A percentile compares a stretch with the other conserved stretches of the same genome.
Conservation (phyloP, 2,329 filamentous ascomycete genomes). For the Aureobasidium sp. region DNA sequence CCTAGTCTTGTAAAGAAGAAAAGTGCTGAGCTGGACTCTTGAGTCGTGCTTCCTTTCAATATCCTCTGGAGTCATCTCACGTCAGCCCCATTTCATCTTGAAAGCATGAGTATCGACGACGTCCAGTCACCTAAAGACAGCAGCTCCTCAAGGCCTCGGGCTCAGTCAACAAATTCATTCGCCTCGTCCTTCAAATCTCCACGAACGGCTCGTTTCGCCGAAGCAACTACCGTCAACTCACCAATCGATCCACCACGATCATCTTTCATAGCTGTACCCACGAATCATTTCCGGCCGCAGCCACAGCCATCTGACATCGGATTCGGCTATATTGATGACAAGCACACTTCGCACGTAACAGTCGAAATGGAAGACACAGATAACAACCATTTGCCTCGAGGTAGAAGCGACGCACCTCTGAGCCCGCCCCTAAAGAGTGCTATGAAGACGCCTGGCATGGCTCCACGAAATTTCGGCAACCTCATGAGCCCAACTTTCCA, state of each 20-base stretch:
- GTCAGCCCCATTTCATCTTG: constrained; percentile 14
- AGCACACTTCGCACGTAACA: constrained; percentile 41
- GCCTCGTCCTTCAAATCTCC: constrained; percentile 52
- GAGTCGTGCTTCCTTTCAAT: background rate
- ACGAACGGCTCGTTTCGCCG: constrained; percentile 70
- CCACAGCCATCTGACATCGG: constrained; percentile 78
- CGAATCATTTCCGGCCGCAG: constrained; percentile 51
- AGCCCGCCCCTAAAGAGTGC: constrained; percentile 78
- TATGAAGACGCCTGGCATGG: constrained; percentile 78
- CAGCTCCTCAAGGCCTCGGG: constrained; percentile 16
- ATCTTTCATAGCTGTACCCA: constrained; percentile 54
- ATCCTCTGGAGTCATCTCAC: constrained; percentile 17
- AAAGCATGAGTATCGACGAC: constrained; percentile 16
- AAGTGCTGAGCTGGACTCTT: constrained; percentile 7
- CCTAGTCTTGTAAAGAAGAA: background rate
- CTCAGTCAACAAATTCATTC: constrained; percentile 32
- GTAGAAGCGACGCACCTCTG: constrained; percentile 60
- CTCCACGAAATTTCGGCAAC: constrained; percentile 57
- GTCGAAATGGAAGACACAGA: constrained; percentile 49
- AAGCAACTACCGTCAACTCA: constrained; percentile 72
- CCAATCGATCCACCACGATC: constrained; percentile 55
- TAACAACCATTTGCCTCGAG: constrained; percentile 43
- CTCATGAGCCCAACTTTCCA: constrained; percentile 85
- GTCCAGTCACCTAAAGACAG: constrained; percentile 13
- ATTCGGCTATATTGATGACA: constrained; percentile 75